These are phyloP conservation scores for Pseudogymnoascus sp. DNA, from an alignment of 2,329 filamentous ascomycete genomes.

Conservation along the genomic window DNA sequence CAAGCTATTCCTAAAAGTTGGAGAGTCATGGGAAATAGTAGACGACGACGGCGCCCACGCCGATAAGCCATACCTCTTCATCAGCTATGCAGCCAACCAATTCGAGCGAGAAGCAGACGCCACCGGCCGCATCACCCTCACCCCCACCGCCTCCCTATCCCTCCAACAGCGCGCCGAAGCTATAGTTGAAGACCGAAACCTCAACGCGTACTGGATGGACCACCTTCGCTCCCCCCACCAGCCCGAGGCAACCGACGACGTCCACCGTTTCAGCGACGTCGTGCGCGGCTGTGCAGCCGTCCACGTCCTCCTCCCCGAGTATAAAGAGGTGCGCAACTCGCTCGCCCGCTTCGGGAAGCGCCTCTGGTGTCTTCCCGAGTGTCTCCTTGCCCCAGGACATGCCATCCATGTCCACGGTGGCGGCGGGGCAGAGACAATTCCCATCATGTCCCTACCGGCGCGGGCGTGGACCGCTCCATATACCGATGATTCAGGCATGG, in stretches of 20 bases:
- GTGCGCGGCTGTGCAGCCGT: conserved; percentile 13
- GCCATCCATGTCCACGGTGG: background rate
- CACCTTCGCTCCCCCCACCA: background rate
- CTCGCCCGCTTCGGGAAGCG: conserved; percentile 8
- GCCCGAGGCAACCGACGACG: conserved; percentile 9
- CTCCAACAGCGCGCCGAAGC: conserved; percentile 1
- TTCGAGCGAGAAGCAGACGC: background rate
- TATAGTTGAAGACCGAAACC: background rate
- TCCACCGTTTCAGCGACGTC: conserved; percentile 18
- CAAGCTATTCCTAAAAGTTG: background rate
- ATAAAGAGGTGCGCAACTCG: conserved; percentile 3
- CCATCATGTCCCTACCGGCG: background rate
- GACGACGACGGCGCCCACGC: background rate
- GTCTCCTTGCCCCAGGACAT: conserved; percentile 2
- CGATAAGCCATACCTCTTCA: background rate
- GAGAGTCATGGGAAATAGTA: background rate
- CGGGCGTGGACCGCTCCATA: background rate
- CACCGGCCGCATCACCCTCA: background rate
- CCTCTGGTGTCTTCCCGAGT: conserved; percentile 11
- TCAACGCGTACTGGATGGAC: conserved; percentile 12
- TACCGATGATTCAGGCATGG: background rate
- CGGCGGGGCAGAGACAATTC: background rate
- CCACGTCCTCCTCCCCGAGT: background rate
- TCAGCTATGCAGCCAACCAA: background rate
- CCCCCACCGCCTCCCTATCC: background rate